These are phyloP conservation scores for Poronia punctata DNA, from an alignment of 495 filamentous ascomycete genomes.

Conservation along the genomic window DNA sequence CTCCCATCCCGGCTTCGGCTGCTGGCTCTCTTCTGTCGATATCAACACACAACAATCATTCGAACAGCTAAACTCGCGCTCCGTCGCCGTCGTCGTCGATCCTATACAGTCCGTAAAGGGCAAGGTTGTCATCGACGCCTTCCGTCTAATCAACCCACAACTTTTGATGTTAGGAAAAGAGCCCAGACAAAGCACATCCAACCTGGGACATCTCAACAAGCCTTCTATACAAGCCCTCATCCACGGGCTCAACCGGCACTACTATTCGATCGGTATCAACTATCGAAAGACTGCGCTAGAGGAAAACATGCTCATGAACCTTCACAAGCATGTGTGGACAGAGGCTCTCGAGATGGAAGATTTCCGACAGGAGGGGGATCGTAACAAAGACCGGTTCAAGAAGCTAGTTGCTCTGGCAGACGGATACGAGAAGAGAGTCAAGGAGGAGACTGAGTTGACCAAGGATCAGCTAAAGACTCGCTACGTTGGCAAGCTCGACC, in stretches of 20 bases:
- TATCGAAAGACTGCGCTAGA: conserved; percentile 96
- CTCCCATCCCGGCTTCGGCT: conserved; percentile 97
- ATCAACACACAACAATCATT: conserved; percentile 99
- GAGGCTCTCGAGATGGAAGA: conserved; percentile 96
- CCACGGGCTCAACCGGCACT: conserved; percentile 94
- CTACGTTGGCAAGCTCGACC: conserved; percentile 97
- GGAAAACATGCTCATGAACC: conserved; percentile 99
- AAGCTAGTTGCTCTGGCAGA: conserved; percentile 83
- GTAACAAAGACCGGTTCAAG: conserved; percentile 81
- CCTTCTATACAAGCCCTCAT: conserved; percentile 99
- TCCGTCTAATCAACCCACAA: conserved; percentile 97
- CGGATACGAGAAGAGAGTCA: conserved; percentile 96
- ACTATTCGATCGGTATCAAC: conserved; percentile 97
- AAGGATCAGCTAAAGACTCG: conserved; percentile 98
- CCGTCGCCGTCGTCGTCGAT: conserved; percentile 95
- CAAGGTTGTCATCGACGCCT: conserved; percentile 98
- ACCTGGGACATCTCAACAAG: conserved; percentile 96
- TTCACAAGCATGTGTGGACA: conserved; percentile 99
- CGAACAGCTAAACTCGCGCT: conserved; percentile 91
- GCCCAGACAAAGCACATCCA: conserved; percentile 95
- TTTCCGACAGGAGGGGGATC: conserved; percentile 73
- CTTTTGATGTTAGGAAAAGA: conserved; percentile 98
- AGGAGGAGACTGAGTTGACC: conserved; percentile 93
- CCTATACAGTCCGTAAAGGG: conserved; percentile 99
- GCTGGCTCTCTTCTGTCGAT: conserved; percentile 97